Evolutionary conservation across 1,139 yeast genomes (phyloP).

Genomic region (Taphrina flavorubra): DNA sequence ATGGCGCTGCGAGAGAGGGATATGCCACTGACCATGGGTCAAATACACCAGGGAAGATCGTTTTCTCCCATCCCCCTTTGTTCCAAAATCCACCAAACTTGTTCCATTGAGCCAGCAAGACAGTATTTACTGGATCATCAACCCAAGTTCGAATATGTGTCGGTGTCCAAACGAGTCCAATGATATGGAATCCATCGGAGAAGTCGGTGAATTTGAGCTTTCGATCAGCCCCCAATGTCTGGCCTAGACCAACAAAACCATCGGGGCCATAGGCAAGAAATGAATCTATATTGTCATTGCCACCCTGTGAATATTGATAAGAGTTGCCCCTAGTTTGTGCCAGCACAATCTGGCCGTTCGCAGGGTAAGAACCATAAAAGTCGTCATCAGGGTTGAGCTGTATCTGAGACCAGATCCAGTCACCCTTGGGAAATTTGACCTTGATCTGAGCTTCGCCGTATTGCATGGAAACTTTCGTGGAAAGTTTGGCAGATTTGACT

Average conservation of each 20-base stretch:
- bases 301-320: slow-evolving; percentile 42
- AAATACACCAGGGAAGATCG: slow-evolving; percentile 40
- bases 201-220: slow-evolving; percentile 32
- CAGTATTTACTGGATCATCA: slow-evolving; percentile 45
- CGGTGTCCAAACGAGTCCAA: slow-evolving; percentile 45
- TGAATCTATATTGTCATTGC: slow-evolving; percentile 43
- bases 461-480: slow-evolving; percentile 43
- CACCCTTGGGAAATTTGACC: slow-evolving; percentile 45
- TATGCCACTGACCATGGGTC: slow-evolving; percentile 43
- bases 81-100: slow-evolving; percentile 43
- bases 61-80: slow-evolving; percentile 40
- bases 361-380: slow-evolving; percentile 45
- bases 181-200: slow-evolving; percentile 43
- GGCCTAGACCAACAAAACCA: slow-evolving; percentile 26
- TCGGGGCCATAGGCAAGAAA: slow-evolving; percentile 45
- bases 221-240: slow-evolving; percentile 31
- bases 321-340: slow-evolving; percentile 45
- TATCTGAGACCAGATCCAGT: slow-evolving; percentile 46
- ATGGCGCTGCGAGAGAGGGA: slow-evolving; percentile 43
- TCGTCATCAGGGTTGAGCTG: slow-evolving; percentile 44
- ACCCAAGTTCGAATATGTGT: slow-evolving; percentile 44
- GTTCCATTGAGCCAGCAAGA: slow-evolving; percentile 42
- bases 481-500: slow-evolving; percentile 44
- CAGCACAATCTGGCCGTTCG: slow-evolving; percentile 46
- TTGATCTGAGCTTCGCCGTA: slow-evolving; percentile 45